phyloP scores from a whole-genome alignment of 1,139 yeast genomes.

The Diutina neorugosa region DNA sequence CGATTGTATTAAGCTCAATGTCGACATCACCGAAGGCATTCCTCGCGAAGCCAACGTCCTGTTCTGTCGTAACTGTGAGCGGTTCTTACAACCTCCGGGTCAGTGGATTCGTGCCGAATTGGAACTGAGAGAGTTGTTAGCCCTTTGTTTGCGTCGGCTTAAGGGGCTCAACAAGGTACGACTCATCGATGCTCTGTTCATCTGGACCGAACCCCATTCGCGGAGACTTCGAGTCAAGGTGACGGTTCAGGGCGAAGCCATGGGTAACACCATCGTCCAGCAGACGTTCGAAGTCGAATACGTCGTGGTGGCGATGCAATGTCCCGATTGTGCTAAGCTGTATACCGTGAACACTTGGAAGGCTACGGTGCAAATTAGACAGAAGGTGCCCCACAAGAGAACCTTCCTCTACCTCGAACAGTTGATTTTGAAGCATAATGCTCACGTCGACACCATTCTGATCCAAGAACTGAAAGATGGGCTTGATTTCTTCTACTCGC shows the following conservation, averaged over 20 bases:
- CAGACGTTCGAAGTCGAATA: constrained; percentile 94
- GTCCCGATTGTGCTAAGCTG: constrained; percentile 97
- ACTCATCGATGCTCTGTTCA: constrained; percentile 83
- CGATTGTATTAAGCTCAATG: constrained; percentile 90
- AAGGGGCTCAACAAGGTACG: constrained; percentile 84
- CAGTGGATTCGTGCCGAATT: constrained; percentile 89
- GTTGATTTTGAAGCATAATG: constrained; percentile 82
- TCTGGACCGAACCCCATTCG: constrained; percentile 99
- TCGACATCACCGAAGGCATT: constrained; percentile 90
- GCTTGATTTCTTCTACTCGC: constrained; percentile 82
- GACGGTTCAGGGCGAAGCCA: constrained; percentile 95
- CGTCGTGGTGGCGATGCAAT: constrained; percentile 90
- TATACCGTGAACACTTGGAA: constrained; percentile 97
- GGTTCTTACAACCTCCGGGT: constrained; percentile 87
- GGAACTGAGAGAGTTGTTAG: constrained; percentile 86
- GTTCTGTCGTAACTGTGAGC: constrained; percentile 94
- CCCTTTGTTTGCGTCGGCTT: constrained; percentile 77
- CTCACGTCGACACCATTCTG: constrained; percentile 88
- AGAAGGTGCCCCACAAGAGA: constrained; percentile 92
- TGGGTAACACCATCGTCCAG: constrained; percentile 84
- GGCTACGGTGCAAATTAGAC: constrained; percentile 94
- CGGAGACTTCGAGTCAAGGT: constrained; percentile 83
- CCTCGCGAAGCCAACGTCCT: constrained; percentile 91
- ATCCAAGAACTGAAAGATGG: constrained; percentile 93
- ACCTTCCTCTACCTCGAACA: constrained; percentile 93